Evolutionary conservation across 31 red algal species (phyloP).

Genomic region (Odonthalia washingtoniensis): DNA sequence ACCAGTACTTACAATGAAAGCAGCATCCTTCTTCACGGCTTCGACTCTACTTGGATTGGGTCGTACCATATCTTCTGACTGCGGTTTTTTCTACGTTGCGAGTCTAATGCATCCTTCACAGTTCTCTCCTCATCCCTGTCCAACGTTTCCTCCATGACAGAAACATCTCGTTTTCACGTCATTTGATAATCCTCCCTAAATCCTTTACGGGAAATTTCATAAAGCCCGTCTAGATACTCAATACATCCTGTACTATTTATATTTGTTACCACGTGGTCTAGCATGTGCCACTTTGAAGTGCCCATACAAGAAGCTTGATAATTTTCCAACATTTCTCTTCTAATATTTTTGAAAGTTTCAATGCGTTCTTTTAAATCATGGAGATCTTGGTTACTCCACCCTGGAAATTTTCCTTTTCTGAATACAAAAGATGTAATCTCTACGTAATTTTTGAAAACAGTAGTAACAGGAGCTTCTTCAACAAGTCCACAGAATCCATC

Average conservation of each 20-base stretch:
- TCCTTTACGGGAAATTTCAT: background rate
- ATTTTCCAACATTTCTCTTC: background rate
- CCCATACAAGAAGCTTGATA: background rate
- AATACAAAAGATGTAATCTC: background rate
- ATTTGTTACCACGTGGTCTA: background rate
- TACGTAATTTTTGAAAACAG: background rate
- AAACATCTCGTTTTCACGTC: background rate
- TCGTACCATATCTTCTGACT: too few species aligned
- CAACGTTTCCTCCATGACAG: background rate
- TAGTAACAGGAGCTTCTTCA: background rate
- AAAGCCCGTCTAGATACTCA: background rate
- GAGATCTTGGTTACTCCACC: background rate
- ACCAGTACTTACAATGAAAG: too few species aligned
- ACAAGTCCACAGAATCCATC: background rate
- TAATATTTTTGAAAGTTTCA: background rate
- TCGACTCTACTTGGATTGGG: too few species aligned
- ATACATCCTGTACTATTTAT: background rate
- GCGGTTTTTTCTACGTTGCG: too few species aligned
- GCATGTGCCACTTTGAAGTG: background rate
- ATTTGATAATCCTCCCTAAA: background rate
- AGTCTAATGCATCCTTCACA: too few species aligned
- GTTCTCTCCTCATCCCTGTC: background rate
- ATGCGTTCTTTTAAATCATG: background rate
- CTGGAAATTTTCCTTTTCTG: background rate
- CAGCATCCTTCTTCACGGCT: too few species aligned